Evolutionary conservation across 305 asterid species (phyloP).

Genomic region (Nicotiana rustica): DNA sequence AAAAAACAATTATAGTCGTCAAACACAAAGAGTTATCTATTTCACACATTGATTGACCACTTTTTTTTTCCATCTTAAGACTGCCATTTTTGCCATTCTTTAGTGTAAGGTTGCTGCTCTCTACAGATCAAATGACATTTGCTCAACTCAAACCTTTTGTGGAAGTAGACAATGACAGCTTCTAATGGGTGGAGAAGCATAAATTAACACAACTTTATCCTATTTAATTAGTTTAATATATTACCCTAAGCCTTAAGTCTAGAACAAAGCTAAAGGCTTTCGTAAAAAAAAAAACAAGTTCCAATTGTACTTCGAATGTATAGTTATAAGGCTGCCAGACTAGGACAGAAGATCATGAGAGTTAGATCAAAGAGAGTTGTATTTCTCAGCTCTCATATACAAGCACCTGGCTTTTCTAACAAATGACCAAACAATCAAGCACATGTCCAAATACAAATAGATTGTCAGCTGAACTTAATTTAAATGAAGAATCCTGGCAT

Average conservation of each 20-base stretch:
- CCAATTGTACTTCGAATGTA: conserved; percentile 58
- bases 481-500: no score
- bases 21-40: conserved; percentile 19
- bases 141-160: conserved; percentile 2
- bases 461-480: no score
- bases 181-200: conserved; percentile 35
- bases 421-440: no score
- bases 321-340: neutral
- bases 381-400: no score
- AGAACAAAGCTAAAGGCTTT: conserved; percentile 35
- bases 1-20: conserved; percentile 34
- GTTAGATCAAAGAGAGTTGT: no score
- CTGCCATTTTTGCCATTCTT: neutral
- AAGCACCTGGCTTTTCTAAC: no score
- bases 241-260: conserved; percentile 31
- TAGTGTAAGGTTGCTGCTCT: conserved; percentile 41
- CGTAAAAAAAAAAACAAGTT: conserved; percentile 49
- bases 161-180: conserved; percentile 41
- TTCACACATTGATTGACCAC: conserved; percentile 10
- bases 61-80: neutral
- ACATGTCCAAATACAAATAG: no score
- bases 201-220: conserved; percentile 38
- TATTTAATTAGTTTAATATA: conserved; percentile 24
- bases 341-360: neutral
- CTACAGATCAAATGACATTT: conserved; percentile 34